These are phyloP conservation scores for Penicillium maclennaniae DNA, from an alignment of 495 filamentous ascomycete species.

Conservation along the genomic window DNA sequence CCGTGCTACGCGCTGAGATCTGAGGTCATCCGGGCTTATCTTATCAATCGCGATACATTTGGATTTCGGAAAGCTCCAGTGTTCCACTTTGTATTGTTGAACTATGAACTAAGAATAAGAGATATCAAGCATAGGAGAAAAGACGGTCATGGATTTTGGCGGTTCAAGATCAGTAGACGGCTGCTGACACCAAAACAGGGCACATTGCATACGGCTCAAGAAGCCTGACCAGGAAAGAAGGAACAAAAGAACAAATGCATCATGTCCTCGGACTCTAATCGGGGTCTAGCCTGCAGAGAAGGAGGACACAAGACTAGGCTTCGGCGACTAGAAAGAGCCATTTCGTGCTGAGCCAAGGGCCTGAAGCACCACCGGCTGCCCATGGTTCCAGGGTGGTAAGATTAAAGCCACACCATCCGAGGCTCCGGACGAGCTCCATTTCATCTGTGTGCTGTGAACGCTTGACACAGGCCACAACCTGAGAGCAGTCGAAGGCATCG, in stretches of 20 bases:
- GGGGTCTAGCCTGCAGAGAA: background rate
- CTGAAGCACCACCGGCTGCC: conserved; percentile 46
- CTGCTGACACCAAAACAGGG: background rate
- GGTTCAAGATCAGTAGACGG: background rate
- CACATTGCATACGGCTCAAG: background rate
- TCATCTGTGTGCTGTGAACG: conserved; percentile 56
- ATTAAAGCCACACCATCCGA: conserved; percentile 92
- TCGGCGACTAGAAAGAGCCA: conserved; percentile 91
- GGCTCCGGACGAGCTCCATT: conserved; percentile 65
- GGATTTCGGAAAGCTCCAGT: background rate
- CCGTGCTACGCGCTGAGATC: background rate
- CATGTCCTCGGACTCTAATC: background rate
- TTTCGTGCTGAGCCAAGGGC: conserved; percentile 54
- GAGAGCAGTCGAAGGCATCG: conserved; percentile 65
- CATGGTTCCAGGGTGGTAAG: conserved; percentile 73
- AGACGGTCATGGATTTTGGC: background rate
- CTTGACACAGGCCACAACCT: conserved; percentile 77
- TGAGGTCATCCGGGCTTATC: conserved; percentile 12
- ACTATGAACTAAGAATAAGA: background rate
- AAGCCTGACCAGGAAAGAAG: background rate
- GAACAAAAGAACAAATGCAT: background rate
- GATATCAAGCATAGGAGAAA: background rate
- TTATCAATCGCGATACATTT: conserved; percentile 3
- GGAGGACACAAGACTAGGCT: conserved; percentile 42
- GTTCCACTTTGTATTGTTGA: background rate